Evolutionary conservation across 2,329 filamentous ascomycete species (phyloP).

Genomic region (Exophiala sideris): DNA sequence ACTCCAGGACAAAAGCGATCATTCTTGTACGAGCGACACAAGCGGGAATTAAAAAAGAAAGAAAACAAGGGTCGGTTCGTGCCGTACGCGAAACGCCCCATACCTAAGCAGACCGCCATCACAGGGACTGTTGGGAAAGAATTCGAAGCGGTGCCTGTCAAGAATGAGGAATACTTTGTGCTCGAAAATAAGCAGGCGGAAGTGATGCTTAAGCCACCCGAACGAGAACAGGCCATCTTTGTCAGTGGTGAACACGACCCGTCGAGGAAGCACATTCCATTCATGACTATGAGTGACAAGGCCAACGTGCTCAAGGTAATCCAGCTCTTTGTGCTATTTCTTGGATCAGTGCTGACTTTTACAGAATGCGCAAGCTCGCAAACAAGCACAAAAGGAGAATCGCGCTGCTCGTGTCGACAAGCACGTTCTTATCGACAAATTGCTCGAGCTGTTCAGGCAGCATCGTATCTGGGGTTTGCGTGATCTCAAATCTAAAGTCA

Average conservation of each 20-base stretch:
- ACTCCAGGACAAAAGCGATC: conserved; percentile 42
- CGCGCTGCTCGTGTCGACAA: conserved; percentile 89
- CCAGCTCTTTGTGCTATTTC: conserved; percentile 40
- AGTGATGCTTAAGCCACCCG: conserved; percentile 57
- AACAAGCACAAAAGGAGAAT: conserved; percentile 59
- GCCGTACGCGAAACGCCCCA: conserved; percentile 58
- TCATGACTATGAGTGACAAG: conserved; percentile 19
- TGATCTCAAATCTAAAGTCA: conserved; percentile 69
- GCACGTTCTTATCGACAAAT: conserved; percentile 79
- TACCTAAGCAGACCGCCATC: conserved; percentile 77
- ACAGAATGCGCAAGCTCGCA: conserved; percentile 33
- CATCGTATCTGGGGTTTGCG: conserved; percentile 96
- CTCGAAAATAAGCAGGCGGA: conserved; percentile 59
- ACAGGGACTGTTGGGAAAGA: conserved; percentile 72
- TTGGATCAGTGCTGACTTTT: neutral
- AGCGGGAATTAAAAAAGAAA: conserved; percentile 43
- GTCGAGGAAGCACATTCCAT: conserved; percentile 16
- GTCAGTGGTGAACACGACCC: conserved; percentile 18
- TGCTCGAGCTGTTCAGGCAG: conserved; percentile 78
- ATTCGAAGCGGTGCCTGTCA: conserved; percentile 68
- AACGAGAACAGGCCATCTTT: conserved; percentile 18
- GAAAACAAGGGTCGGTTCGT: conserved; percentile 53
- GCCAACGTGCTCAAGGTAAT: conserved; percentile 21
- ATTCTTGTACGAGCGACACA: conserved; percentile 46
- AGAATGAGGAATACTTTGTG: conserved; percentile 65